A percentile compares a stretch with the other conserved stretches of the same genome.
phyloP scores from a whole-genome alignment of 352 stramenopile genomes.

The Bremia lactucae region DNA sequence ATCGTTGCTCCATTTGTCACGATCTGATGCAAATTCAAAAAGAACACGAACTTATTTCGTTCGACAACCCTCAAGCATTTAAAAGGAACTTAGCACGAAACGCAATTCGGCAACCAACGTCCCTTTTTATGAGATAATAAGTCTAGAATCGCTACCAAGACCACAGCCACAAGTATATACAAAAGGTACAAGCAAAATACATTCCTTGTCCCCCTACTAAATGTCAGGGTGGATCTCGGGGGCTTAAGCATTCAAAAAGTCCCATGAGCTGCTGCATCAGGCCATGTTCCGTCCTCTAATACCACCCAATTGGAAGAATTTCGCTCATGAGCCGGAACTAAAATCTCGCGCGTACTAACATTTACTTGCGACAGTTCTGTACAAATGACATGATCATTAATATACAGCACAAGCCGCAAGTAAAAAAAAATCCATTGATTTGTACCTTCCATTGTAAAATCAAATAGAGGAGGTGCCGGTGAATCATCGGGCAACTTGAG shows the following conservation, averaged over 20 bases:
- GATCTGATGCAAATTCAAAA: no score
- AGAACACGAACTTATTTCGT: no score
- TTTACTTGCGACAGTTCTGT: constrained; percentile 73
- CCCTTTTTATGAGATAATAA: no score
- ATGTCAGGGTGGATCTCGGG: no score
- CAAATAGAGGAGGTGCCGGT: constrained; percentile 85
- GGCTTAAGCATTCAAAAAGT: constrained; percentile 22
- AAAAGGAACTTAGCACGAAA: no score
- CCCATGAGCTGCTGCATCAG: constrained; percentile 26
- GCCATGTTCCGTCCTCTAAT: constrained; percentile 57
- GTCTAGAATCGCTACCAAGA: no score
- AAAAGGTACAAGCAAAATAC: constrained; percentile 48
- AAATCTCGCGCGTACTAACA: constrained; percentile 55
- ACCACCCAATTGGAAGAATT: constrained; percentile 72
- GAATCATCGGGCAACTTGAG: constrained; percentile 80
- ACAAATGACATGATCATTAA: neutral
- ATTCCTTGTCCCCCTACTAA: constrained; percentile 35
- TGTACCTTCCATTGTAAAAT: constrained; percentile 89
- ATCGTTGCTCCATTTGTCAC: no score
- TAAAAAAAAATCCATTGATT: no score
- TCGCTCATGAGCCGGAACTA: constrained; percentile 60
- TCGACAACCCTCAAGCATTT: no score
- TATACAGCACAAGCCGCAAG: neutral
- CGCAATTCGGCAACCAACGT: no score
- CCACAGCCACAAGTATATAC: neutral